Evolutionary conservation across 257 asterid genomes (phyloP).

Genomic region (Solanum corneliomulleri): DNA sequence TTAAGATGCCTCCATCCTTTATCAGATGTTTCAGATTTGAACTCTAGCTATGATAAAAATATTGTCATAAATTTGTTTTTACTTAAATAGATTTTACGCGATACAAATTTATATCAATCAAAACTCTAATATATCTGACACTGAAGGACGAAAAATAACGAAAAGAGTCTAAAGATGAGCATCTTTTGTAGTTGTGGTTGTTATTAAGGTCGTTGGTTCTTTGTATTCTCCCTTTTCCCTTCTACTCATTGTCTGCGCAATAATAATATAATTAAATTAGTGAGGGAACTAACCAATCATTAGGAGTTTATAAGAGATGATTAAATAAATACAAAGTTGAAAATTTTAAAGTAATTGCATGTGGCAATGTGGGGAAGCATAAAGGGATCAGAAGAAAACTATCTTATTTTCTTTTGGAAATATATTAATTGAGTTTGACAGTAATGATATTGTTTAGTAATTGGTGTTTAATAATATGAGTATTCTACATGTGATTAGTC

Average conservation of each 20-base stretch:
- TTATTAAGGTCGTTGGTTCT: conserved; percentile 26
- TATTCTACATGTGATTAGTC: neutral
- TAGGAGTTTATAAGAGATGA: conserved; percentile 29
- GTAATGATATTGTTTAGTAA: neutral
- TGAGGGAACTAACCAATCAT: conserved; percentile 64
- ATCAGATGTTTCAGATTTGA: neutral
- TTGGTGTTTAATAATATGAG: neutral
- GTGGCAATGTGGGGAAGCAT: conserved; percentile 56
- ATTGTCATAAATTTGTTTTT: neutral
- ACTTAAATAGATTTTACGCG: neutral
- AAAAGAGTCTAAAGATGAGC: conserved; percentile 13
- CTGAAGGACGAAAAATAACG: fast-evolving
- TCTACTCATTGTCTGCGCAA: conserved; percentile 4
- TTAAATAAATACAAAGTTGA: conserved; percentile 15
- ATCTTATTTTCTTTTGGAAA: neutral
- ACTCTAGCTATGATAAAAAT: neutral
- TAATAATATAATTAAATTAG: neutral
- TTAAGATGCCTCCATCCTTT: no score
- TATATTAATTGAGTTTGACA: neutral
- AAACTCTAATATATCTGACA: neutral
- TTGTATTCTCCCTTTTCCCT: conserved; percentile 13
- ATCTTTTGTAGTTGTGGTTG: conserved; percentile 48
- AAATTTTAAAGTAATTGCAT: conserved; percentile 37
- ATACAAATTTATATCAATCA: neutral
- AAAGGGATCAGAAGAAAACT: conserved; percentile 22